Base-by-base conservation (phyloP, 352 stramenopile species). In the Elongisporangium senticosum region DNA sequence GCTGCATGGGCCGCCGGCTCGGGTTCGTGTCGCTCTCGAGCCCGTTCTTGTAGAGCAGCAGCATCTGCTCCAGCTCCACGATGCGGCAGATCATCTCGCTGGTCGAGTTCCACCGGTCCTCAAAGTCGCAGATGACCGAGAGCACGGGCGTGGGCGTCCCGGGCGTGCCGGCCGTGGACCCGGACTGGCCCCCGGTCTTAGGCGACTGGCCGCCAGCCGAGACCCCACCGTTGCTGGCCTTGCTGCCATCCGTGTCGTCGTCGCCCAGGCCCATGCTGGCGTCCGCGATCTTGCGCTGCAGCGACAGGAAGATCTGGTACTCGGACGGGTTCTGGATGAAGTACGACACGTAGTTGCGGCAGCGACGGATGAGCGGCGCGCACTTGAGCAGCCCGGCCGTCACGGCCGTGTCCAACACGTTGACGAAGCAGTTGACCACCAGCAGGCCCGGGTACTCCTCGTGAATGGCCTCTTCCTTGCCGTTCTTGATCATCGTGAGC, bases 281-380 rank as follows among this genome's bases (percentile, higher is more conserved):
- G 50, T 88, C 77, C 0, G 68, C 70, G 24, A 90, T 74, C 57
- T 78, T 77, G 23, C 77, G 74, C 52, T 90, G 80, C n/a, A 91
- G 48, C 28, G 82, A 74, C 15, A 91, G 63, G 52, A 91, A 89
- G 59, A 91, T 88, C 63, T 91, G 82, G 55, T 91, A 91, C 66
- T 91, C 82, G 26, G 77, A 88, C 19, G 82, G 82, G 47, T 91
- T 91, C 62, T 91, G 82, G 39, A 91, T 91, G 14, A 91, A 91
- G 58, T 88, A 91, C 21, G 79, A 91, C 21, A 89, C 82, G 57
- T 91, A 91, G 55, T 88, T 89, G 11, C 79, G 75, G 49, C 82
- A 91, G 10, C 82, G 62, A 11, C 75, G 74, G 20, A 84, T 87
- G 1, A 91, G 63, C 19, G 72, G 74, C 5, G 72, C 73, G 28